Evolutionary conservation across 2,329 filamentous ascomycete species (phyloP), one percentile per base, ranked within the genome.

Genomic region (Claviceps cyperi): DNA sequence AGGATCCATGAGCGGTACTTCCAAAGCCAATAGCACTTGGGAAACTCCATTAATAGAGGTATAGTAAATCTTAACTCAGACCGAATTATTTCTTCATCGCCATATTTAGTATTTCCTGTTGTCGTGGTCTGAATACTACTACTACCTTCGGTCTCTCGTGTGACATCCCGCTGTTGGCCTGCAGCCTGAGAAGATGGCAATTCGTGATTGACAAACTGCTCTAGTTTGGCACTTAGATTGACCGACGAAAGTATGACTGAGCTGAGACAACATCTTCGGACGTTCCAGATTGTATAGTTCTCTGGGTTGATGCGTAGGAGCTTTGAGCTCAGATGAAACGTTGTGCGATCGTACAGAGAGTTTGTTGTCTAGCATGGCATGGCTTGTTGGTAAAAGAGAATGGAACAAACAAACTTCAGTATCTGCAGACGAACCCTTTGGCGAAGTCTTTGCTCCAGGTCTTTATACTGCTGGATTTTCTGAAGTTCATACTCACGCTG

Each of bases 21-120:
- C 92, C 92, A 98, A 60, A 98, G 91, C 91, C 92, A 97, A 70
- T 98, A 98, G 73, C 92, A 97, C 66, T 98, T 98, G 6, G 92
- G 92, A 56, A 81, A 91, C 56, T 88, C 80, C 55, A 86, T 76
- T 47, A 98, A 77, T 19, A 98, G 75, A 0, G 87, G 86, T 40
- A 96, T 78, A 36, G 91, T 82, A 61, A 96, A 95, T 46, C 71
- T 70, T 36, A 98, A 73, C 63, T 98, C 92, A 50, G 77, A 72
- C 45, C 78, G 76, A 53, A 97, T 75, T 35, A 83, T 19, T 21
- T 47, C 32, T 58, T 43, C 54, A 14, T 36, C 40, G 32, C 22
- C 35, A 22, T 14, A 14, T 4, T 5, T 21, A 24, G 28, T 28
- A 22, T 43, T 35, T 24, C 4, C 19, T 14, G 4, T n/a, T 15